Conservation (phyloP, 768 basidiomycete genomes). For the Rhodotorula taiwanensis region DNA sequence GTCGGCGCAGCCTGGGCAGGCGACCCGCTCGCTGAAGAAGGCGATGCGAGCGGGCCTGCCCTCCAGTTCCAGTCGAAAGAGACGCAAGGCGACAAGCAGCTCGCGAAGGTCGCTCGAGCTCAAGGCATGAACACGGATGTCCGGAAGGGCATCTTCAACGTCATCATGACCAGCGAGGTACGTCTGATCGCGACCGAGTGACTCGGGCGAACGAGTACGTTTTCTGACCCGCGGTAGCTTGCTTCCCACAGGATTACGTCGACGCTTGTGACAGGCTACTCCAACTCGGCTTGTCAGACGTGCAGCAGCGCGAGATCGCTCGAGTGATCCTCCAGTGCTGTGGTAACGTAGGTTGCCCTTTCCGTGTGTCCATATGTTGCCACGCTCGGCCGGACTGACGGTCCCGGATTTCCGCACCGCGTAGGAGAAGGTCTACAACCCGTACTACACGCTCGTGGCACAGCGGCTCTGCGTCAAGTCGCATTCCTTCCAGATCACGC, state of each 20-base stretch:
- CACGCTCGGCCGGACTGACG: neutral
- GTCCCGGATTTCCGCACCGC: neutral
- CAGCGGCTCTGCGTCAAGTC: constrained; percentile 55
- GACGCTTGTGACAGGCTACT: constrained; percentile 87
- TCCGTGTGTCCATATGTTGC: neutral
- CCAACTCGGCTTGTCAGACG: constrained; percentile 72
- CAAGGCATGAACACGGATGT: constrained; percentile 99
- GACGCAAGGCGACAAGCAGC: constrained; percentile 42
- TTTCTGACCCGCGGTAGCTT: neutral
- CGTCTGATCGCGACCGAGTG: constrained; percentile 40
- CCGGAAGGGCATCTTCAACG: constrained; percentile 79
- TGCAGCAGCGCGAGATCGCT: constrained; percentile 91
- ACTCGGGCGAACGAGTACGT: neutral
- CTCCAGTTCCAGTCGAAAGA: constrained; percentile 37
- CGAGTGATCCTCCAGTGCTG: constrained; percentile 87
- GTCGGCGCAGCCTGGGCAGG: constrained; percentile 95
- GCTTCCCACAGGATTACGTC: constrained; percentile 70
- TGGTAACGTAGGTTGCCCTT: constrained; percentile 66
- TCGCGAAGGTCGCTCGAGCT: constrained; percentile 74
- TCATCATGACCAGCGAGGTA: constrained; percentile 93
- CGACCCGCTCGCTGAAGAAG: constrained; percentile 68
- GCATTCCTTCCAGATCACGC: constrained; percentile 80
- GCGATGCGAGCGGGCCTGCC: constrained; percentile 12
- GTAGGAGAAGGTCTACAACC: constrained; percentile 93
- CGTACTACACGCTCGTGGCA: constrained; percentile 84